Base-by-base conservation (phyloP, 2,329 filamentous ascomycete species). In the Dactylellina cionopaga region DNA sequence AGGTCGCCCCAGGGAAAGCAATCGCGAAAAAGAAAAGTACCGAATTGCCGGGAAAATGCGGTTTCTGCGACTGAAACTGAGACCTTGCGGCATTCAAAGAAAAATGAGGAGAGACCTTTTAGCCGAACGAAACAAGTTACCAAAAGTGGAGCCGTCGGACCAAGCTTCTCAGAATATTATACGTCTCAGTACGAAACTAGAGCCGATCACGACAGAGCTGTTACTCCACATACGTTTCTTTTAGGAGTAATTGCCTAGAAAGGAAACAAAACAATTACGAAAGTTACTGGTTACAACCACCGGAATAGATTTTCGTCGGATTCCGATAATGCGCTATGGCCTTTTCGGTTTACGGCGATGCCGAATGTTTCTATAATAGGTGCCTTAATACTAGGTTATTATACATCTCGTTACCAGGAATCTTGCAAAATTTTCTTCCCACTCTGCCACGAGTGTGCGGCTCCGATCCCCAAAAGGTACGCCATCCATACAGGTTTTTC, bases 371-470 rank as follows among this genome's bases (percentile, higher is more conserved):
- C 55, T 65, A 72, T 59, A 47, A 65, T 65, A 65, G 46, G 68
- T 27, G 35, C 33, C 59, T 49, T 72, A 65, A 47, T 41, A 46
- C 11, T 27, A 27, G 31, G 15, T 7, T 27, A 52, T 59, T 65
- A 72, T 72, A 72, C 68, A 51, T 63, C 51, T 64, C 68, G 59
- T 72, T 72, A 72, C 68, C 68, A 35, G 68, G 59, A 54, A 55
- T 65, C 60, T 43, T 27, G 19, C 33, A 65, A 72, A 72, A 59
- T 54, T 65, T 72, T 72, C 7, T 25, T 58, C 44, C 46, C 25
- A 22, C 41, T 10, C 49, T 47, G 46, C 44, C 46, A 69, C 55
- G 64, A 55, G 37, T 58, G 7, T 65, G 60, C 60, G 60, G 60
- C 60, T 65, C 60, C 59, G 35, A 43, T 11, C 27, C n/a, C n/a